Percentiles rank a stretch among this genome's conserved stretches.
Evolutionary conservation across 805 yeast species (phyloP).

Genomic region (Spathaspora sp.): DNA sequence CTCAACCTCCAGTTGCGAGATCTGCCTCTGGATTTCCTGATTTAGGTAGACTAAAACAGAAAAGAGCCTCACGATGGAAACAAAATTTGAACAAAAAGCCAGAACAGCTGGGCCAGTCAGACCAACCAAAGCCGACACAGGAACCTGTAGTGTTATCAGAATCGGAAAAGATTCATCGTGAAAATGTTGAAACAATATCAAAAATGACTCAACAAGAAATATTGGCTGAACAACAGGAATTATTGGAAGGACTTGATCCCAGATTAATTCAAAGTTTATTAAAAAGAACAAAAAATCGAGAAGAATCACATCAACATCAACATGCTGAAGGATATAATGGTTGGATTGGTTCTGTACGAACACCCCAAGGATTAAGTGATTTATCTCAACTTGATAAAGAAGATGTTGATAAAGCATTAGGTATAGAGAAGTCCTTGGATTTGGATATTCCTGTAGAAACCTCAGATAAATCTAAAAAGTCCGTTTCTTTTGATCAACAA

Average conservation of each 20-base stretch:
- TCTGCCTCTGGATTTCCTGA: constrained; percentile 34
- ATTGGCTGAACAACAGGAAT: constrained; percentile 58
- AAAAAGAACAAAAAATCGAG: constrained; percentile 51
- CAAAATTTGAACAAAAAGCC: constrained; percentile 25
- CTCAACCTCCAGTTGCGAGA: constrained; percentile 27
- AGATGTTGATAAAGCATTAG: constrained; percentile 37
- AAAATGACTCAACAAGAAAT: constrained; percentile 67
- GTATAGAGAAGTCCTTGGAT: constrained; percentile 14
- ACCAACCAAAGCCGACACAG: constrained; percentile 2
- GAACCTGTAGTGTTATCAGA: constrained; percentile 39
- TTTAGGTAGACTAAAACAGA: constrained; percentile 19
- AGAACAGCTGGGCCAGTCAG: not conserved
- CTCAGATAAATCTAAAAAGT: constrained; percentile 12
- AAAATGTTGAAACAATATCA: constrained; percentile 61
- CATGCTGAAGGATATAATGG: constrained; percentile 42
- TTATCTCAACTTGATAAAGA: constrained; percentile 29
- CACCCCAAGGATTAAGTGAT: constrained; percentile 28
- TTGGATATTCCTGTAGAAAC: constrained; percentile 1
- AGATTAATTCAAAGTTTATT: constrained; percentile 56
- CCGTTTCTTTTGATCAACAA: constrained; percentile 28
- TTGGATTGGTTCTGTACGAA: constrained; percentile 39
- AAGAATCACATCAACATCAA: constrained; percentile 16
- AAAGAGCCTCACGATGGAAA: constrained; percentile 49
- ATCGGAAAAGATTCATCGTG: constrained; percentile 71
- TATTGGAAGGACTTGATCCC: constrained; percentile 67